Percentiles rank a stretch among this genome's conserved stretches.
phyloP scores from a whole-genome alignment of 345 rosid species.

The Brassica carinata region DNA sequence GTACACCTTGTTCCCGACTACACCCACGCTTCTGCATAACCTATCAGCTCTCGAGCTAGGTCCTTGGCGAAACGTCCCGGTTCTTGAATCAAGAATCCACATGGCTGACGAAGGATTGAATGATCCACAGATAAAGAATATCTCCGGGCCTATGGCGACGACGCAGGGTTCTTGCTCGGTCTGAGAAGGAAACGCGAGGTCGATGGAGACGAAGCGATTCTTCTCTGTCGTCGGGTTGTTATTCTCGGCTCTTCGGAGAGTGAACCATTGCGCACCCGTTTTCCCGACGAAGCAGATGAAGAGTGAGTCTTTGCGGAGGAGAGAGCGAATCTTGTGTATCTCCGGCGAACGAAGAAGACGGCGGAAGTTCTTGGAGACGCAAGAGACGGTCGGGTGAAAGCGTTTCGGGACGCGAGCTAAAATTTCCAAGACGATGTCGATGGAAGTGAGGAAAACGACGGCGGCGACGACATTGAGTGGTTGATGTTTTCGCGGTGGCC shows the following conservation, averaged over 20 bases:
- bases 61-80: not conserved
- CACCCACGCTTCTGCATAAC: not conserved
- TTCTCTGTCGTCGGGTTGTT: not conserved
- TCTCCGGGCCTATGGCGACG: not conserved
- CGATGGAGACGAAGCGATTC: not conserved
- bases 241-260: not conserved
- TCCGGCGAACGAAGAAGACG: not conserved
- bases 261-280: not conserved
- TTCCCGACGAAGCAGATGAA: not conserved
- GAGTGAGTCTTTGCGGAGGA: not conserved
- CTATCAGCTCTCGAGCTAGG: not conserved
- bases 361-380: constrained; percentile 8
- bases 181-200: not conserved
- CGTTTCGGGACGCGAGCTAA: not conserved
- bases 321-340: constrained; percentile 1
- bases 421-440: not conserved
- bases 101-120: not conserved
- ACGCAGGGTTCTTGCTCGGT: not conserved
- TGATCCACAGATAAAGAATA: not conserved
- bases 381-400: not conserved
- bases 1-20: not conserved
- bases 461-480: not conserved
- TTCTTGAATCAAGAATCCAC: not conserved
- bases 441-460: not conserved
- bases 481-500: not conserved